These are phyloP conservation scores for Jasminum sambac DNA, from an alignment of 257 asterid genomes.

Conservation along the genomic window DNA sequence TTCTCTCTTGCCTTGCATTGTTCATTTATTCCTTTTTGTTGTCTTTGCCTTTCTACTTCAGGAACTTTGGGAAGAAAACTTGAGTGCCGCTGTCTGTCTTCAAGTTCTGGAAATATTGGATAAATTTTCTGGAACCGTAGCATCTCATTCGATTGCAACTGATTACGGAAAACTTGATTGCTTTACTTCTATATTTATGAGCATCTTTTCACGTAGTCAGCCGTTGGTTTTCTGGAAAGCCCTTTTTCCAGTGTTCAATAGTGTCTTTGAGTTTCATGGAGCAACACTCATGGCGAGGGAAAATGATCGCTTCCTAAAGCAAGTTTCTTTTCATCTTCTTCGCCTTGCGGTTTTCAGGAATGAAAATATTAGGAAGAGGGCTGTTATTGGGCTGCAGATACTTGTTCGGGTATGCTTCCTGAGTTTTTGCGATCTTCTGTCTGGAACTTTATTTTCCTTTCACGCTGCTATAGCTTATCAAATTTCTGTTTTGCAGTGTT, in stretches of 20 bases:
- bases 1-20: conserved; percentile 7
- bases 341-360: conserved; percentile 95
- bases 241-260: conserved; percentile 83
- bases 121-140: conserved; percentile 80
- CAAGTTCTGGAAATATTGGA: conserved; percentile 86
- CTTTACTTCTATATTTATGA: conserved; percentile 82
- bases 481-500: conserved; percentile 59
- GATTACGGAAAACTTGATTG: conserved; percentile 99
- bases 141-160: conserved; percentile 80
- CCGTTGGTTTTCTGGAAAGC: conserved; percentile 89
- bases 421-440: conserved; percentile 15
- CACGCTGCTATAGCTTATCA: conserved; percentile 27
- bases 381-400: conserved; percentile 92
- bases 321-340: conserved; percentile 93
- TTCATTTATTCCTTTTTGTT: conserved; percentile 13
- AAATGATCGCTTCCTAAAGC: conserved; percentile 94
- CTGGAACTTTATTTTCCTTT: conserved; percentile 1
- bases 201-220: conserved; percentile 81
- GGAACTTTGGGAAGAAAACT: conserved; percentile 99
- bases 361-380: conserved; percentile 79
- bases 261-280: conserved; percentile 86
- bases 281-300: conserved; percentile 98
- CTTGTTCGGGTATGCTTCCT: conserved; percentile 74
- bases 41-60: conserved; percentile 36
- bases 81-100: conserved; percentile 93